phyloP scores from a whole-genome alignment of 805 yeast genomes.

The Spathaspora arborariae region DNA sequence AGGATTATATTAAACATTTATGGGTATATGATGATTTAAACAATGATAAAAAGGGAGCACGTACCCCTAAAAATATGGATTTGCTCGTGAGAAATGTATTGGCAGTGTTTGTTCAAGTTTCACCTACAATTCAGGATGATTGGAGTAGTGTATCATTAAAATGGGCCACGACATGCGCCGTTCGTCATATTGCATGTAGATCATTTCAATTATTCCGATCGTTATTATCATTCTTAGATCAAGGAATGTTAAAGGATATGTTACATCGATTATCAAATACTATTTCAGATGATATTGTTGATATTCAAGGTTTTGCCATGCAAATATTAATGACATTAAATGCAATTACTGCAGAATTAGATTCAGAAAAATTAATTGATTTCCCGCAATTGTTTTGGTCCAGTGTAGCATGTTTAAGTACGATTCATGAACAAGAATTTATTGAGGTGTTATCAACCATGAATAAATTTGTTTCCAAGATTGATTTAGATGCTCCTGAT shows the following conservation, averaged over 20 bases:
- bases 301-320: conserved; percentile 95
- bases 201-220: conserved; percentile 92
- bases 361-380: conserved; percentile 71
- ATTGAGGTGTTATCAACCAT: conserved; percentile 81
- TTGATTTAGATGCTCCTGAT: conserved; percentile 80
- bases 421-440: conserved; percentile 90
- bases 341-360: conserved; percentile 84
- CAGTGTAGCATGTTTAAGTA: conserved; percentile 83
- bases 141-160: conserved; percentile 82
- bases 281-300: conserved; percentile 80
- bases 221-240: conserved; percentile 75
- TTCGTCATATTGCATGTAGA: conserved; percentile 93
- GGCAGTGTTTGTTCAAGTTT: conserved; percentile 47
- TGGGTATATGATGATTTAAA: conserved; percentile 90
- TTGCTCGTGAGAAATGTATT: conserved; percentile 59
- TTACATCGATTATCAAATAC: conserved; percentile 89
- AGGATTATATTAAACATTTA: conserved; percentile 41
- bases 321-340: conserved; percentile 94
- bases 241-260: conserved; percentile 88
- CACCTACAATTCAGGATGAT: conserved; percentile 59
- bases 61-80: conserved; percentile 87
- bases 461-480: conserved; percentile 78
- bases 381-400: conserved; percentile 97
- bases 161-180: conserved; percentile 98
- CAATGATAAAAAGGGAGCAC: conserved; percentile 68